phyloP scores from a whole-genome alignment of 257 asterid genomes.

The Salvia splendens region DNA sequence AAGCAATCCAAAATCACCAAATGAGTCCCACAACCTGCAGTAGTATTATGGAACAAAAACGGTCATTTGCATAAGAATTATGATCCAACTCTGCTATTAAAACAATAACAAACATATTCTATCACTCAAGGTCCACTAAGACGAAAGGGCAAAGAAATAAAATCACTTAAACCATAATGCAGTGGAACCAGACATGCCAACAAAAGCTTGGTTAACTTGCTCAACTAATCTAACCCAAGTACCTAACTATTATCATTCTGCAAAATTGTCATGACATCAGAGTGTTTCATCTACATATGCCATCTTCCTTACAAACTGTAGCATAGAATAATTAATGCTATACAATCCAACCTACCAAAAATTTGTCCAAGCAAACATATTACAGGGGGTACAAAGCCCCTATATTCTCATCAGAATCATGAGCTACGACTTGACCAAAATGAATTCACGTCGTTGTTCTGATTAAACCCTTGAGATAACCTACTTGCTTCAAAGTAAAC shows the following conservation, averaged over 20 bases:
- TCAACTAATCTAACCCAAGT: background rate
- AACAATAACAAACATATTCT: conserved; percentile 9
- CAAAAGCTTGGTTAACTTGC: background rate
- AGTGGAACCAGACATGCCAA: background rate
- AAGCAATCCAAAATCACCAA: conserved; percentile 66
- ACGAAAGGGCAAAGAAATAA: background rate
- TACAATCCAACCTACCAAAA: too few species aligned
- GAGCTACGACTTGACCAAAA: background rate
- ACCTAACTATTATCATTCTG: background rate
- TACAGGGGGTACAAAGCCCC: background rate
- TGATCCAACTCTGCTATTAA: conserved; percentile 27
- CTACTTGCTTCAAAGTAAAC: background rate
- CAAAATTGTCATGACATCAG: background rate
- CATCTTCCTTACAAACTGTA: background rate
- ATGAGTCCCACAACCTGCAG: conserved; percentile 80
- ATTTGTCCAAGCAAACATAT: background rate
- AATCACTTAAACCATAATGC: background rate
- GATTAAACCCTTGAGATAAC: background rate
- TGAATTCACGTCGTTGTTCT: background rate
- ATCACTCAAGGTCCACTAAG: background rate
- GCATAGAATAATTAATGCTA: background rate
- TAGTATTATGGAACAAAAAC: conserved; percentile 52
- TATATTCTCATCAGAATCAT: background rate
- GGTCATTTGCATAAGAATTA: conserved; percentile 43
- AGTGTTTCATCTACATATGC: background rate